phyloP scores from a whole-genome alignment of 805 yeast species.

The Candida silvatica region DNA sequence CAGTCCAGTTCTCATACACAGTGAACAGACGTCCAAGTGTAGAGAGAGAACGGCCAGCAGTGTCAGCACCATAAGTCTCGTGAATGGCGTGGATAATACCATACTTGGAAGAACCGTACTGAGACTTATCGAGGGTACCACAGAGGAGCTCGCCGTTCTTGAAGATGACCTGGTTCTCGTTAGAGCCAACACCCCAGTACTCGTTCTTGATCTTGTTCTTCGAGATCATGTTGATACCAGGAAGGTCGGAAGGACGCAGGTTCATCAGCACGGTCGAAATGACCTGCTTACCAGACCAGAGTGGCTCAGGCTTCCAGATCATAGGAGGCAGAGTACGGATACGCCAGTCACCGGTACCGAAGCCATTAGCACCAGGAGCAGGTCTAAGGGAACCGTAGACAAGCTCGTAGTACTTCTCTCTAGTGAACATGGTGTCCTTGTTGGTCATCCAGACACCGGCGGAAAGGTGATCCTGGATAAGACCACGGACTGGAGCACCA shows the following conservation, averaged over 20 bases:
- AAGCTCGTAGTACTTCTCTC: slow-evolving; percentile 90
- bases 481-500: slow-evolving; percentile 96
- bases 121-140: slow-evolving; percentile 96
- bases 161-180: slow-evolving; percentile 82
- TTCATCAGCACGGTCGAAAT: slow-evolving; percentile 87
- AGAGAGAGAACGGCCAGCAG: slow-evolving; percentile 83
- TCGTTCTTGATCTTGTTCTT: slow-evolving; percentile 88
- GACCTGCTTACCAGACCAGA: slow-evolving; percentile 98
- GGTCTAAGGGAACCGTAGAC: slow-evolving; percentile 93
- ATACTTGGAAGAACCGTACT: slow-evolving; percentile 95
- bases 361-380: slow-evolving; percentile 93
- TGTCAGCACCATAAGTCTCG: slow-evolving; percentile 87
- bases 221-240: slow-evolving; percentile 81
- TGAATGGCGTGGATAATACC: slow-evolving; percentile 96
- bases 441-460: slow-evolving; percentile 98
- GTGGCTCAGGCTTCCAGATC: slow-evolving; percentile 71
- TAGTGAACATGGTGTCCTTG: slow-evolving; percentile 84
- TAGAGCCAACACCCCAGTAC: slow-evolving; percentile 85
- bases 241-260: slow-evolving; percentile 78
- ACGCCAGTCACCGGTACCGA: slow-evolving; percentile 13
- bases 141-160: slow-evolving; percentile 77
- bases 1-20: slow-evolving; percentile 83
- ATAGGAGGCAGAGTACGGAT: slow-evolving; percentile 86
- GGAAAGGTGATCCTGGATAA: slow-evolving; percentile 97
- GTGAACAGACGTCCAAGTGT: slow-evolving; percentile 95